Evolutionary conservation across 306 rosid genomes (phyloP), one percentile per base, ranked within the genome.

Genomic region (Quercus cerris): DNA sequence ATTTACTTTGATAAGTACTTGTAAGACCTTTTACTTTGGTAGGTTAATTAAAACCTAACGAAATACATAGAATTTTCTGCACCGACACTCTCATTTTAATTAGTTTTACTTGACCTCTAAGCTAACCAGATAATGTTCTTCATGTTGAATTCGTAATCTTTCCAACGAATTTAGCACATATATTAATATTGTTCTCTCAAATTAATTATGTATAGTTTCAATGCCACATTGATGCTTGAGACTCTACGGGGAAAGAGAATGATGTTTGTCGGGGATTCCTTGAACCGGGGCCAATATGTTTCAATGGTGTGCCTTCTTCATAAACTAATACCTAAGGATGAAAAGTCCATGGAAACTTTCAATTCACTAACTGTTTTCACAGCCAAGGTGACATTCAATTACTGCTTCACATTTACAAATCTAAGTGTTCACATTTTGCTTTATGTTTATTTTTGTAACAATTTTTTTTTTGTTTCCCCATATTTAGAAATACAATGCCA

Each of bases 221-320:
- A 95, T 75, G 99, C 96, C 2, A 93, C 92, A 20, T 66, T 90
- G 85, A 88, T 91, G 93, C 93, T 95, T 13, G 99, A 95, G 87
- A 30, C 90, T 20, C 89, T 95, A 31, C 94, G 98, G 49, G 98
- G 98, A 57, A 95, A 91, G 85, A 78, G 94, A 84, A 93, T 95
- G 97, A 93, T 95, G 97, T 95, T 84, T 74, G 97, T 90, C 2
- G 99, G 99, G 30, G 99, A 95, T 74, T 95, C 99, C 41, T 90
- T 95, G 56, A 95, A 95, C 75, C 81, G 99, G 1, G 99, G 98
- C n/a, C 98, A 93, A 23, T 95, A 81, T 28, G 99, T 96, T 7
- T 96, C 99, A 76, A 73, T 96, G 59, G 75, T 96, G 6, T 96
- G 99, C 70, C 99, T 96, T 87, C 90, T 96, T 64, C 98, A 96